A percentile compares a stretch with the other conserved stretches of the same genome.
These are phyloP conservation scores for Seiridium unicorne DNA, from an alignment of 2,329 filamentous ascomycete species.

Conservation along the genomic window DNA sequence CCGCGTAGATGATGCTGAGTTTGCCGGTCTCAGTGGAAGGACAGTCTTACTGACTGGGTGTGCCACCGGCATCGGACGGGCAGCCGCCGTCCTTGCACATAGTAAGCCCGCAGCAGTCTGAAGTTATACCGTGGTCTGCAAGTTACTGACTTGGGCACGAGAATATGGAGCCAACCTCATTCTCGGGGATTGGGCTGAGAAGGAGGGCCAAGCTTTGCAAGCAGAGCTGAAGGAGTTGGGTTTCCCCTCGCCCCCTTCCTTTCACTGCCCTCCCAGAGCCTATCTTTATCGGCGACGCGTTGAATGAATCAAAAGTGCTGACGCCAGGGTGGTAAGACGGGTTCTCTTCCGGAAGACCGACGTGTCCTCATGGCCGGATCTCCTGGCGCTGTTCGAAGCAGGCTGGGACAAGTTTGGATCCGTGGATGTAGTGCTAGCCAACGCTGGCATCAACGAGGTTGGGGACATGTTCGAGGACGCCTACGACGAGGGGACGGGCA, in stretches of 20 bases:
- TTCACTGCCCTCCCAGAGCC: too few relatives aligned
- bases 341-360: background rate
- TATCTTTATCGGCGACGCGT: too few relatives aligned
- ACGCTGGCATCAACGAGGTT: background rate
- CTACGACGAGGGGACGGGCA: background rate
- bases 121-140: background rate
- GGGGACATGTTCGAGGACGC: background rate
- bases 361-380: background rate
- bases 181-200: background rate
- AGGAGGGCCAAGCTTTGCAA: background rate
- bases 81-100: background rate
- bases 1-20: background rate
- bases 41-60: background rate
- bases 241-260: too few relatives aligned
- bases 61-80: background rate
- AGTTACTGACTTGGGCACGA: background rate
- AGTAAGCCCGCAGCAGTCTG: background rate
- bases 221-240: background rate
- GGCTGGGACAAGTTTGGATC: background rate
- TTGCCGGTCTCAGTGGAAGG: background rate
- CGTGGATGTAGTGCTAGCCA: background rate
- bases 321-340: background rate
- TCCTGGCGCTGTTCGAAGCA: background rate
- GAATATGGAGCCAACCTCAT: background rate
- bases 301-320: background rate